Conservation (phyloP, 192 early-diverging fungal species). For the Coemansia sp. region DNA sequence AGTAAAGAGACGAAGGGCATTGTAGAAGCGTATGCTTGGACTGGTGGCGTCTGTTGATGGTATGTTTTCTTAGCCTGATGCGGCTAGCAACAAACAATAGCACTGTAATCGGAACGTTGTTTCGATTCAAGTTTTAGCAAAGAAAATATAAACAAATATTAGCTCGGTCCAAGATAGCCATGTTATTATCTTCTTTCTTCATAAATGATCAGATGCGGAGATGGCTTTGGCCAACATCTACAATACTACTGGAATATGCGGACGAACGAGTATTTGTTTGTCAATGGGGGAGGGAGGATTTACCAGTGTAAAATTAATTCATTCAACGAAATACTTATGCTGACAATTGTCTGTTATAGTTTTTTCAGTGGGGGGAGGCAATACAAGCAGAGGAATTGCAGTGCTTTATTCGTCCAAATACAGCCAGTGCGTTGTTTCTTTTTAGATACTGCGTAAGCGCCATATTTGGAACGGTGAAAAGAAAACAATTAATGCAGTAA, state of each 20-base stretch:
- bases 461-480: not conserved
- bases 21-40: not conserved
- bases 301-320: not conserved
- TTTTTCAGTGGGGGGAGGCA: no score
- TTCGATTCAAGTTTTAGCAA: not conserved
- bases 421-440: not conserved
- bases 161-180: no score
- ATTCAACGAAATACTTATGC: no score
- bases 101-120: not conserved
- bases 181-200: no score
- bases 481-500: not conserved
- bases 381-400: no score
- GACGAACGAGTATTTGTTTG: not conserved
- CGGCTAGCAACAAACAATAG: not conserved
- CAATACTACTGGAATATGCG: not conserved
- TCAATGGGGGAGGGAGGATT: not conserved
- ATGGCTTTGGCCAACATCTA: not conserved
- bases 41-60: not conserved
- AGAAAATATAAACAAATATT: not conserved
- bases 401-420: no score
- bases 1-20: not conserved
- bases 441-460: not conserved
- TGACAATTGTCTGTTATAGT: no score
- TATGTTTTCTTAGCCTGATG: not conserved
- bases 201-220: not conserved